Evolutionary conservation across 2,329 filamentous ascomycete genomes (phyloP).

Genomic region (Teratosphaeria epicoccoides): DNA sequence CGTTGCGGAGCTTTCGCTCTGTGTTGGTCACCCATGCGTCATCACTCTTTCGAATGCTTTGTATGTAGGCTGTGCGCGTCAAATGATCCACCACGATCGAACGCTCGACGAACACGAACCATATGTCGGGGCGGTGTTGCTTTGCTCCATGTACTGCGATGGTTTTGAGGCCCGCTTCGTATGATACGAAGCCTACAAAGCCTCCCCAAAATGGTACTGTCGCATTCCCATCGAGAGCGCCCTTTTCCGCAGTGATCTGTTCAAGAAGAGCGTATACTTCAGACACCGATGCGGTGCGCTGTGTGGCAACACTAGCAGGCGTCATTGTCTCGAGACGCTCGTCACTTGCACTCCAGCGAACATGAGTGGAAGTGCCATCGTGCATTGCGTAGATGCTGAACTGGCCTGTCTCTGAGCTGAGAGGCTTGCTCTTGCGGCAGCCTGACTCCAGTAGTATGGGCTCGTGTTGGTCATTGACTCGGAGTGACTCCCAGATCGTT

Average conservation of each 20-base stretch:
- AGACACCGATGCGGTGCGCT: slow-evolving; percentile 13
- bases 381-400: slow-evolving; percentile 66
- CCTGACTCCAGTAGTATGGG: slow-evolving; percentile 40
- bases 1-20: background rate
- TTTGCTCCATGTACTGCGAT: slow-evolving; percentile 38
- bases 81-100: slow-evolving; percentile 70
- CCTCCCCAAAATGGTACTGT: slow-evolving; percentile 64
- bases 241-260: slow-evolving; percentile 27
- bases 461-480: slow-evolving; percentile 20
- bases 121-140: slow-evolving; percentile 55
- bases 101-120: slow-evolving; percentile 63
- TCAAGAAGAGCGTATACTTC: slow-evolving; percentile 33
- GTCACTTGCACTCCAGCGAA: slow-evolving; percentile 14
- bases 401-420: slow-evolving; percentile 44
- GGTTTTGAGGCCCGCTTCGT: slow-evolving; percentile 64
- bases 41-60: slow-evolving; percentile 48
- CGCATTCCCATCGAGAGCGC: slow-evolving; percentile 23
- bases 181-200: slow-evolving; percentile 74
- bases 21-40: slow-evolving; percentile 18
- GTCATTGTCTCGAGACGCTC: slow-evolving; percentile 8
- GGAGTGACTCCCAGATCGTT: slow-evolving; percentile 27
- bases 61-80: slow-evolving; percentile 51
- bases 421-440: slow-evolving; percentile 29
- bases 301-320: background rate
- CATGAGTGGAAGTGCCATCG: slow-evolving; percentile 26